These are phyloP conservation scores for Fusarium newnesense DNA, from an alignment of 2,329 filamentous ascomycete species.

Conservation along the genomic window DNA sequence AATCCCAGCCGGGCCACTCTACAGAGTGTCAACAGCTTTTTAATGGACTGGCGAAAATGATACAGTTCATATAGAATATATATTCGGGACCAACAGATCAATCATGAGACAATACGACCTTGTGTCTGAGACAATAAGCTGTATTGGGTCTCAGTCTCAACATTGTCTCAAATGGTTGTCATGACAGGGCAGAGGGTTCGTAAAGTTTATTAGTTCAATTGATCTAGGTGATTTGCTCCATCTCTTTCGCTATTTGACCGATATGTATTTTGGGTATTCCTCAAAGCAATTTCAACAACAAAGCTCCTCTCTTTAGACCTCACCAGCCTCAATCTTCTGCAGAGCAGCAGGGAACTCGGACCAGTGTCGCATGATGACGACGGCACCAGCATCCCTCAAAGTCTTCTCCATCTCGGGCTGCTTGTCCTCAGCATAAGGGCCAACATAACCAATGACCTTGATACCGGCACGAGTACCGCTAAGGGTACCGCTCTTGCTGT, in stretches of 20 bases:
- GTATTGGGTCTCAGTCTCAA: background rate
- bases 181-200: background rate
- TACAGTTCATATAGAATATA: background rate
- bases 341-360: conserved; percentile 62
- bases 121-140: background rate
- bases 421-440: conserved; percentile 74
- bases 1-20: conserved; percentile 88
- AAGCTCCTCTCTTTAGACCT: conserved; percentile 39
- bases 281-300: conserved; percentile 31
- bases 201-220: conserved; percentile 25
- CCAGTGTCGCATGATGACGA: conserved; percentile 71
- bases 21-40: conserved; percentile 89
- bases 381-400: conserved; percentile 69
- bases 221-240: conserved; percentile 12
- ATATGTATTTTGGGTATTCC: conserved; percentile 33
- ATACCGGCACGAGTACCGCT: conserved; percentile 80
- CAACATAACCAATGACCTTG: conserved; percentile 85
- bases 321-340: conserved; percentile 57
- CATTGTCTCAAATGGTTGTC: background rate
- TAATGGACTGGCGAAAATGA: conserved; percentile 70
- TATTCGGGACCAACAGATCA: background rate
- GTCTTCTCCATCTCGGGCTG: conserved; percentile 72
- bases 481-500: conserved; percentile 85
- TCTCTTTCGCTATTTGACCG: conserved; percentile 20
- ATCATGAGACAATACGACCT: background rate